Conservation (phyloP, 768 basidiomycete species). For the Hypsizygus marmoreus region DNA sequence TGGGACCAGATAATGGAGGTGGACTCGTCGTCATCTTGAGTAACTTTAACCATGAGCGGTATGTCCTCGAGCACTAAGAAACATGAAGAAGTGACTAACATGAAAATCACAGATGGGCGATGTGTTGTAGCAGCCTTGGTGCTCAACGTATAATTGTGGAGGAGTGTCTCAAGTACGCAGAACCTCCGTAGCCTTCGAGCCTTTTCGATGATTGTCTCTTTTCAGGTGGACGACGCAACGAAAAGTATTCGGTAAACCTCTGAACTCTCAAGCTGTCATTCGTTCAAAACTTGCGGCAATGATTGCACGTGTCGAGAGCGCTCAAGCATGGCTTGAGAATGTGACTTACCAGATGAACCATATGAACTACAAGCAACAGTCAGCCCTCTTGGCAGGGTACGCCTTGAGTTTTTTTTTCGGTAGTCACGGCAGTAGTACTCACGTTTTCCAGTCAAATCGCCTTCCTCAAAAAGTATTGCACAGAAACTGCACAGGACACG, state of each 20-base stretch:
- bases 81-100: not conserved
- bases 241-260: slow-evolving; percentile 76
- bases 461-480: slow-evolving; percentile 78
- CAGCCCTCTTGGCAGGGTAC: slow-evolving; percentile 72
- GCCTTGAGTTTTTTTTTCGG: slow-evolving; percentile 13
- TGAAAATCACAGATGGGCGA: slow-evolving; percentile 56
- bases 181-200: too few relatives aligned
- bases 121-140: slow-evolving; percentile 57
- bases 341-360: slow-evolving; percentile 87
- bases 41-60: slow-evolving; percentile 92
- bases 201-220: too few relatives aligned
- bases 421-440: not conserved
- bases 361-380: slow-evolving; percentile 81
- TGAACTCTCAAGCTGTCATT: slow-evolving; percentile 71
- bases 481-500: slow-evolving; percentile 75
- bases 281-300: slow-evolving; percentile 76
- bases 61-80: slow-evolving; percentile 30
- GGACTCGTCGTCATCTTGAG: slow-evolving; percentile 49
- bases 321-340: slow-evolving; percentile 86
- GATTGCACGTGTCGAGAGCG: slow-evolving; percentile 79
- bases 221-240: slow-evolving; percentile 74
- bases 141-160: slow-evolving; percentile 67
- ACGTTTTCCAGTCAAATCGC: slow-evolving; percentile 60
- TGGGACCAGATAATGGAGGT: slow-evolving; percentile 45
- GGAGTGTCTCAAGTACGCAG: slow-evolving; percentile 65